Evolutionary conservation across 2,329 filamentous ascomycete species (phyloP), one percentile per base, ranked within the genome.

Genomic region (Alternaria sp.): DNA sequence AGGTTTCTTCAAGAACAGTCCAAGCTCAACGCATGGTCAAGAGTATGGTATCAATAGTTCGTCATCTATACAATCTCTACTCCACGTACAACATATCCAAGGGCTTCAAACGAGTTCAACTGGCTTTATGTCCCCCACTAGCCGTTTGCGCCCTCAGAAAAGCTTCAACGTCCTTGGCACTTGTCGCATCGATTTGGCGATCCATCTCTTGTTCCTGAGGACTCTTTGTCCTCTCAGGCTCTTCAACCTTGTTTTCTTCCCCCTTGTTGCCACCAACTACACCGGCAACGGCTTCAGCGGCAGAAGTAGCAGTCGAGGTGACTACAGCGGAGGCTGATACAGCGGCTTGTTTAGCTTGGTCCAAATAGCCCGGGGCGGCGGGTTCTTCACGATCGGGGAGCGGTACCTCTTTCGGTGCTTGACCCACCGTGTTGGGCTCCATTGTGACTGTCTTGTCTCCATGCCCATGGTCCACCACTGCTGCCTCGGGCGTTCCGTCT

Each of bases 381-480:
- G 70, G 68, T 40, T 81, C 74, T 53, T 77, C 72, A 10, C 73
- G 72, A 54, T 74, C 72, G 4, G 71, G 70, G 36, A 81, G 69
- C 1, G 80, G 76, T 32, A 81, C 79, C 52, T 84, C 82, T 69
- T 85, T 85, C 9, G 82, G 81, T 52, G 83, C 83, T 67, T 85
- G 83, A 4, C 83, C 82, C 25, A 85, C 78, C 11, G 83, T 85
- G 55, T 72, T 71, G 13, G 83, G 81, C 65, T 85, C 83, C 78
- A 85, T 83, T 6, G 82, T 80, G 9, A 77, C 74, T 13, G 81
- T 81, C 67, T 81, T 81, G 60, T 83, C 82, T 54, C 83, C 82
- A 62, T 81, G 70, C 13, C 80, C 81, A 61, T 84, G 80, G 56
- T 81, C 73, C 21, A 79, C 78, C 7, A 78, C 69, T 5, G 80